Base-by-base conservation (phyloP, 805 yeast genomes). In the Candida quercuum region DNA sequence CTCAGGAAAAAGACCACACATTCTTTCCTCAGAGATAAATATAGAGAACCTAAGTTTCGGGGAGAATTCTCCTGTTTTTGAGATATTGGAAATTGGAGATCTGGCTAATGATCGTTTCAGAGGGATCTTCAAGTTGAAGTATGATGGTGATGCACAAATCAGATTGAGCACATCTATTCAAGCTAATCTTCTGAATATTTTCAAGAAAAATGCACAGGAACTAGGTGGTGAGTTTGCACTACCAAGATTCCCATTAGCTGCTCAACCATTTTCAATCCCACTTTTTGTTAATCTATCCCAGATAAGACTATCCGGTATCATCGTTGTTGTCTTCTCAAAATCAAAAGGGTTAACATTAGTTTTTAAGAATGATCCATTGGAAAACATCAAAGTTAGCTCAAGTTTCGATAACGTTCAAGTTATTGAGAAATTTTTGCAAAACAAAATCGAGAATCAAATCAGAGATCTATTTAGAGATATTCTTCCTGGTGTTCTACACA, bases 381-480 rank as follows among this genome's bases (percentile, higher is more conserved):
- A 86, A 48, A 74, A 80, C 16, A 86, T 87, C 44, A 79, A 78
- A 49, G 94, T 87, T 12, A 76, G 80, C 44, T 84, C 94, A 5
- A 81, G 95, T n/a, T 87, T 87, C 59, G 95, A 87, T 61, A 76
- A 79, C 28, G 82, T 87, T 31, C 83, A 82, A 35, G 88, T 88
- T 1, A 75, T 87, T 49, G 93, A 94, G n/a, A 73, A 77, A 41
- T 84, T 86, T 48, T 61, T 87, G 43, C 95, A 87, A 54, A 73
- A 74, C 32, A 93, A 86, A 55, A 87, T 87, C 42, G 95, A 87
- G 55, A 72, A 68, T 37, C 93, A 85, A 56, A 79, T 87, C 24
- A 65, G 94, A 37, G 86, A 81, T 36, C 65, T 87, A 43, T 87
- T 87, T 61, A 69, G 93, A 43, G 96, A 87, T 54, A 82, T 86